Base-by-base conservation (phyloP, 768 basidiomycete genomes). In the Tulasnella sp. region DNA sequence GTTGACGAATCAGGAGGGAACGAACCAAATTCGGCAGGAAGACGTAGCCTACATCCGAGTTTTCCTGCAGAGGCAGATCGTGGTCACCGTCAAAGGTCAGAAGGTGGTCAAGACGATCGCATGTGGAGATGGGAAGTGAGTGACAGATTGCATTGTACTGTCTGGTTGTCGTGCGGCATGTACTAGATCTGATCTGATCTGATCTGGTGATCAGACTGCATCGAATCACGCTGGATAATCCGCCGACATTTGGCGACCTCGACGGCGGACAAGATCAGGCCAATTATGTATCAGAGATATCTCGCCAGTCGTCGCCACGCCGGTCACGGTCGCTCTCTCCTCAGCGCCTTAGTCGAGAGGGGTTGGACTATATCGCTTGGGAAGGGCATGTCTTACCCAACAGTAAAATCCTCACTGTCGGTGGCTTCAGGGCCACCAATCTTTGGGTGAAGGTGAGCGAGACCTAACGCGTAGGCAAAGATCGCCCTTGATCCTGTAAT, bases 381-480 rank as follows among this genome's bases (percentile, higher is more conserved):
- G 61, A 62, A 30, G 61, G 61, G 11, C 31, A 62, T 25, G 61
- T 62, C 25, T 17, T 62, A 10, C 61, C 61, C 15, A 31, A 25
- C 15, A 49, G 43, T 25, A 41, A 62, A 5, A 44, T 51, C 24
- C 2, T 59, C 10, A 49, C 15, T 15, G 61, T 62, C 2, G 61
- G 61, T n/a, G 61, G 61, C 4, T 62, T 62, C 30, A 25, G 61
- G 42, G 48, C 61, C n/a, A 31, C 27, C 38, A 58, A 58, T 10
- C 42, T 62, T 9, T 58, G 51, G 57, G 49, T 62, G 11, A 59
- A 54, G 49, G 60, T 61, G 34, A 21, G 60, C 9, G 17, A 3
- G 24, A 22, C n/a, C n/a, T n/a, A n/a, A n/a, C n/a, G n/a, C n/a
- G n/a, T n/a, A n/a, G n/a, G n/a, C n/a, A 59, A 7, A 19, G 2